These are phyloP conservation scores for Colletotrichum siamense DNA, from an alignment of 2,329 filamentous ascomycete genomes.

Conservation along the genomic window DNA sequence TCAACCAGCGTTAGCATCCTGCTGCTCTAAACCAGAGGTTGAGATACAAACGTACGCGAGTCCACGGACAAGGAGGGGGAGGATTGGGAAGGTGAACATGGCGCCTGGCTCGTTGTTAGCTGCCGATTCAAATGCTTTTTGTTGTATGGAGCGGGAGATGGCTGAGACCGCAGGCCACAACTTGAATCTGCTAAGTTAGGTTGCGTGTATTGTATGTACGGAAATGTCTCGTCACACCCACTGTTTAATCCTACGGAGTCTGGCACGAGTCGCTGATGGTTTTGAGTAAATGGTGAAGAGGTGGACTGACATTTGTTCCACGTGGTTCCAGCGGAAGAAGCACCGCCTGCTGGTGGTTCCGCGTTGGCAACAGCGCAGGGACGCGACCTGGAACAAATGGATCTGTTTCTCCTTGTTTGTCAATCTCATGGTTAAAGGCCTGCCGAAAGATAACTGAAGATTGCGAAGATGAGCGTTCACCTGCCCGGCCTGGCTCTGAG, in stretches of 20 bases:
- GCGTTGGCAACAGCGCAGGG: neutral
- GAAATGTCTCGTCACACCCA: neutral
- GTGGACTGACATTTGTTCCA: neutral
- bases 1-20: neutral
- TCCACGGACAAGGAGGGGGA: neutral
- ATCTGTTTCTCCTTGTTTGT: neutral
- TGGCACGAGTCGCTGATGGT: neutral
- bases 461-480: too few relatives aligned
- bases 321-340: neutral
- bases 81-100: neutral
- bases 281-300: neutral
- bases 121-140: neutral
- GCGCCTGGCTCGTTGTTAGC: rapidly evolving
- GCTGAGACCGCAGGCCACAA: neutral
- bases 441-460: too few relatives aligned
- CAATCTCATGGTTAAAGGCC: neutral
- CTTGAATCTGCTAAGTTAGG: neutral
- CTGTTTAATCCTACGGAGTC: neutral
- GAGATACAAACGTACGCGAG: neutral
- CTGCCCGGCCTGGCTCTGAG: neutral
- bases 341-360: neutral
- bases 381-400: too few relatives aligned
- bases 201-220: neutral
- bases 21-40: neutral
- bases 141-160: neutral